Evolutionary conservation across 371 early-diverging fungal species (phyloP).

Genomic region (Mucor sp.): DNA sequence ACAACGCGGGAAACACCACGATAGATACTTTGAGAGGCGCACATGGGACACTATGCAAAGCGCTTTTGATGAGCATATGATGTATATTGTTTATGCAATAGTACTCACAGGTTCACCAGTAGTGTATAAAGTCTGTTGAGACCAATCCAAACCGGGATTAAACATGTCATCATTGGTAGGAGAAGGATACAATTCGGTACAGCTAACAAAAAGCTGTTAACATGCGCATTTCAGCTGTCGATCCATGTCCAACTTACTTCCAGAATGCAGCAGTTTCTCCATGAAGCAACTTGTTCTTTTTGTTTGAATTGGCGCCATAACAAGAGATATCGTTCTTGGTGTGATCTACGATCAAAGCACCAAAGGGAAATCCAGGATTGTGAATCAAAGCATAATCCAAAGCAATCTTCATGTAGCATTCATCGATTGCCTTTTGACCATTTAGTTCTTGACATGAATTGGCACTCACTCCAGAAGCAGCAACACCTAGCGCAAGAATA

Average conservation of each 20-base stretch:
- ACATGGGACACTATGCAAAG: slow-evolving; percentile 38
- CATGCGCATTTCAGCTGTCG: not conserved
- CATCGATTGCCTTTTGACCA: slow-evolving; percentile 21
- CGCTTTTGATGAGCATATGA: not conserved
- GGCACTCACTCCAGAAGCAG: not conserved
- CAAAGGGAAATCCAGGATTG: slow-evolving; percentile 33
- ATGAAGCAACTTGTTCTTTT: slow-evolving; percentile 35
- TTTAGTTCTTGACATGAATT: slow-evolving; percentile 1
- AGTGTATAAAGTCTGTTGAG: slow-evolving; percentile 39
- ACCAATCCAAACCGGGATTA: slow-evolving; percentile 37
- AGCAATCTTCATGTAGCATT: slow-evolving; percentile 37
- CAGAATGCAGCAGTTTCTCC: slow-evolving; percentile 44
- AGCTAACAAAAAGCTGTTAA: slow-evolving; percentile 15
- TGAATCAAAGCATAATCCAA: slow-evolving; percentile 34
- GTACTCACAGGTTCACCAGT: slow-evolving; percentile 39
- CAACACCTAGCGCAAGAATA: not conserved
- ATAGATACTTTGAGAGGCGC: slow-evolving; percentile 39
- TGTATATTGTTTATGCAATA: slow-evolving; percentile 7
- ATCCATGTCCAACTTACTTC: slow-evolving; percentile 23
- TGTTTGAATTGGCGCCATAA: slow-evolving; percentile 36
- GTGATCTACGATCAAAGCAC: slow-evolving; percentile 39
- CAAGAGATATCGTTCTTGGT: slow-evolving; percentile 38
- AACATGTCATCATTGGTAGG: slow-evolving; percentile 33
- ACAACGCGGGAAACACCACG: slow-evolving; percentile 39
- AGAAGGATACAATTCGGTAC: slow-evolving; percentile 41